phyloP scores from a whole-genome alignment of 345 rosid species.

The Sisymbrium altissimum region DNA sequence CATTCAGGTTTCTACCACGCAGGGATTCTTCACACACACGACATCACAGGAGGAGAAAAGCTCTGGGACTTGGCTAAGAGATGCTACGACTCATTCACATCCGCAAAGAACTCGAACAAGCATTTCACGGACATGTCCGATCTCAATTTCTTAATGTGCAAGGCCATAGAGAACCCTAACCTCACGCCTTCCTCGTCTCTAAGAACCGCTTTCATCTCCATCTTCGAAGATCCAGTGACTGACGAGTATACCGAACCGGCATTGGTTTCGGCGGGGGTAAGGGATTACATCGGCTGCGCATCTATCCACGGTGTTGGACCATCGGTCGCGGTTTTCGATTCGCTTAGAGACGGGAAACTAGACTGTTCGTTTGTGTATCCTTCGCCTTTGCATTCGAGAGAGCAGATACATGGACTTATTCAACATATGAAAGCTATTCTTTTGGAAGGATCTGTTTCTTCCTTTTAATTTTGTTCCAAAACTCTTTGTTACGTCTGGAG shows the following conservation, averaged over 20 bases:
- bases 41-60: slow-evolving; percentile 44
- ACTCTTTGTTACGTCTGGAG: neutral
- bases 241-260: slow-evolving; percentile 30
- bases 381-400: slow-evolving; percentile 73
- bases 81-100: slow-evolving; percentile 44
- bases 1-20: slow-evolving; percentile 74
- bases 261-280: slow-evolving; percentile 38
- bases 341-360: slow-evolving; percentile 53
- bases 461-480: neutral
- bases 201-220: slow-evolving; percentile 61
- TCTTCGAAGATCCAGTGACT: slow-evolving; percentile 61
- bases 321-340: slow-evolving; percentile 56
- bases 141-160: slow-evolving; percentile 75
- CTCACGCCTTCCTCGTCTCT: slow-evolving; percentile 64
- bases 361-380: slow-evolving; percentile 74
- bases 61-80: slow-evolving; percentile 67
- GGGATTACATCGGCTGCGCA: slow-evolving; percentile 59
- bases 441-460: slow-evolving; percentile 30
- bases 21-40: slow-evolving; percentile 67
- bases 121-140: slow-evolving; percentile 77
- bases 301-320: slow-evolving; percentile 81
- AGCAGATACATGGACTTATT: slow-evolving; percentile 55
- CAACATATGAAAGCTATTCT: slow-evolving; percentile 55
- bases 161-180: slow-evolving; percentile 75
- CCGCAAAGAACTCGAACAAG: slow-evolving; percentile 56